These are phyloP conservation scores for Leptographium procerum DNA, from an alignment of 2,329 filamentous ascomycete species.

Conservation along the genomic window DNA sequence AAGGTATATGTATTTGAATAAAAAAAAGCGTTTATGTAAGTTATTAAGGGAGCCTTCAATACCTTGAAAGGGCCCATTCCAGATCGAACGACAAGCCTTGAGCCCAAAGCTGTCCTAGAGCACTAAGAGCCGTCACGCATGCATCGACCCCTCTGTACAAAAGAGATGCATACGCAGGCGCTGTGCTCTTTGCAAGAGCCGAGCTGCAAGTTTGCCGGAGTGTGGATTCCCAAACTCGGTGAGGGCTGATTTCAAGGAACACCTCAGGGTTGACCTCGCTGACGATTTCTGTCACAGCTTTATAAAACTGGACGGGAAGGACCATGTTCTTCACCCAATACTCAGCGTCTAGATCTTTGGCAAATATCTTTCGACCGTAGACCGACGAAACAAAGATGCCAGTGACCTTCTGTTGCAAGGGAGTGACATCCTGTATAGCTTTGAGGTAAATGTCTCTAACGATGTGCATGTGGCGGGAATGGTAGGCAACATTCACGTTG, in stretches of 20 bases:
- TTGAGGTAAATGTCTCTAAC: conserved; percentile 12
- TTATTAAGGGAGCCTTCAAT: not conserved
- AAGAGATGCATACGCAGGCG: conserved; percentile 8
- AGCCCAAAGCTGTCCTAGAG: conserved; percentile 10
- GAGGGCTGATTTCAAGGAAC: conserved; percentile 13
- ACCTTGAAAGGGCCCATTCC: conserved; percentile 6
- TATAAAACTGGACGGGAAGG: conserved; percentile 21
- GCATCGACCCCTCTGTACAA: conserved; percentile 7
- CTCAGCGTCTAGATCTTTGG: conserved; percentile 10
- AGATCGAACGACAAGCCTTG: conserved; percentile 2
- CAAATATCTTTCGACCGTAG: conserved; percentile 6
- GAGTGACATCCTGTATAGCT: not conserved
- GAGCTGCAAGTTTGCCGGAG: conserved; percentile 6
- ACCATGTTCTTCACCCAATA: conserved; percentile 26
- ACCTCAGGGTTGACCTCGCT: conserved; percentile 3
- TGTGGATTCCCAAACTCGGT: conserved; percentile 9
- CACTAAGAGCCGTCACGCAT: not conserved
- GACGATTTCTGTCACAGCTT: conserved; percentile 15
- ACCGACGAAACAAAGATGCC: conserved; percentile 15
- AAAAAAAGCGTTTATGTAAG: too few species aligned
- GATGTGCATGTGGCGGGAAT: conserved; percentile 18
- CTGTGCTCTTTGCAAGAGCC: not conserved
- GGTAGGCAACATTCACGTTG: conserved; percentile 18
- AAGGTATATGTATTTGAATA: not conserved
- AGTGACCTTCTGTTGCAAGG: not conserved